A percentile compares a stretch with the other conserved stretches of the same genome.
phyloP scores from a whole-genome alignment of 2,329 filamentous ascomycete genomes.

The Coleophoma cylindrospora region DNA sequence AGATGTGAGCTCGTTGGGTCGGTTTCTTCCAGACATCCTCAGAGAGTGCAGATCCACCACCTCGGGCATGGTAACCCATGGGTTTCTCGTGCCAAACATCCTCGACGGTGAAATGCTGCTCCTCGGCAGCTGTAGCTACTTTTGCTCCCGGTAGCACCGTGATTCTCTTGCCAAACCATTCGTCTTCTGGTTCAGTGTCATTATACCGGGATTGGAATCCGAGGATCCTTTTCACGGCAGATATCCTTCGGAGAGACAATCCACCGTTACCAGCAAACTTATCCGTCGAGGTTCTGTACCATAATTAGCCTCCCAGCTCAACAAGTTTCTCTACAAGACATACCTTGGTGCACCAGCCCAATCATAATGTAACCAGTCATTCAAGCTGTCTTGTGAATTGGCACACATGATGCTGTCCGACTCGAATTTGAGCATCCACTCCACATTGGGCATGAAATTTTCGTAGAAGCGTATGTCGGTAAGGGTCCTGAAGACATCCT shows the following conservation, averaged over 20 bases:
- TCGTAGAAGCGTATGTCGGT: slow-evolving; percentile 49
- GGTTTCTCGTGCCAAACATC: slow-evolving; percentile 42
- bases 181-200: slow-evolving; percentile 46
- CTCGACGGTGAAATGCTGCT: slow-evolving; percentile 43
- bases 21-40: slow-evolving; percentile 42
- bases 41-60: slow-evolving; percentile 35
- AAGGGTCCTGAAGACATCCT: slow-evolving; percentile 41
- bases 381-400: slow-evolving; percentile 44
- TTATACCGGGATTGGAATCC: slow-evolving; percentile 44
- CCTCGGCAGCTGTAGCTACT: slow-evolving; percentile 33
- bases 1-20: slow-evolving; percentile 38
- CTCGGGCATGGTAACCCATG: slow-evolving; percentile 49
- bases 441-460: slow-evolving; percentile 41
- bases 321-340: slow-evolving; percentile 3
- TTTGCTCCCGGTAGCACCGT: slow-evolving; percentile 41
- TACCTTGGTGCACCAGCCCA: slow-evolving; percentile 50
- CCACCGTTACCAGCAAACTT: slow-evolving; percentile 48
- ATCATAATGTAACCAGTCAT: slow-evolving; percentile 49
- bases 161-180: slow-evolving; percentile 48
- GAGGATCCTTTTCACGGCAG: slow-evolving; percentile 42
- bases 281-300: slow-evolving; percentile 31
- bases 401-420: slow-evolving; percentile 51
- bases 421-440: slow-evolving; percentile 51
- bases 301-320: background rate
- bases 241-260: slow-evolving; percentile 47